Percentiles rank a stretch among this genome's conserved stretches.
Conservation (phyloP, 805 yeast species). For the Teunomyces pallodes region DNA sequence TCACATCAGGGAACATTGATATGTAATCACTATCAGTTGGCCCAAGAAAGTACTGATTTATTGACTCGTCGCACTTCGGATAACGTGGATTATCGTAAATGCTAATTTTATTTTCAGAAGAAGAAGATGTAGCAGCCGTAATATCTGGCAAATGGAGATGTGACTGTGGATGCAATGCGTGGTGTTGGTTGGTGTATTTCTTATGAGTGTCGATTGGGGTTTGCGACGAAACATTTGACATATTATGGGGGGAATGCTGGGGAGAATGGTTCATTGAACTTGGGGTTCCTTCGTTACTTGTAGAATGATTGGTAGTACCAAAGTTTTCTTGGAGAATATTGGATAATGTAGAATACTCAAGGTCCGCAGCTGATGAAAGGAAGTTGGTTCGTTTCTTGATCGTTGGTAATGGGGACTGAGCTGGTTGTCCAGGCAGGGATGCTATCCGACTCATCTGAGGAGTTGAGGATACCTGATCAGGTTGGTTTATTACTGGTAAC, state of each 20-base stretch:
- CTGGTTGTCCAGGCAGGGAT: not conserved
- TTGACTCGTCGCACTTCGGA: constrained; percentile 53
- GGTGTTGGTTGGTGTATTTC: not conserved
- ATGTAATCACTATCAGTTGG: constrained; percentile 39
- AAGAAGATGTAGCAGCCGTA: not conserved
- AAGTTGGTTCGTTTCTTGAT: constrained; percentile 42
- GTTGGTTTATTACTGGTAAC: not conserved
- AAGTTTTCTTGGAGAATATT: constrained; percentile 55
- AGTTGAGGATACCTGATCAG: not conserved
- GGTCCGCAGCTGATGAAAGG: constrained; percentile 67
- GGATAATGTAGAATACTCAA: constrained; percentile 69
- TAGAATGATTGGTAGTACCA: constrained; percentile 22
- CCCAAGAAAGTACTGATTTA: constrained; percentile 70
- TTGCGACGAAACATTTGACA: not conserved
- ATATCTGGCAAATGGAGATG: constrained; percentile 13
- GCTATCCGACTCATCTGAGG: not conserved
- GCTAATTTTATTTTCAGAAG: constrained; percentile 2
- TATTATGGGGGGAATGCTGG: constrained; percentile 29
- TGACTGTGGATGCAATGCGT: constrained; percentile 13
- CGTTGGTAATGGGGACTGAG: not conserved
- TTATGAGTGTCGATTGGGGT: not conserved
- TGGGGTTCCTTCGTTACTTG: constrained; percentile 40
- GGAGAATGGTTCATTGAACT: constrained; percentile 34
- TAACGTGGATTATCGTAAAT: constrained; percentile 18
- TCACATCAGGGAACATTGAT: constrained; percentile 59